Evolutionary conservation across 2,329 filamentous ascomycete genomes (phyloP).

Genomic region (Exophiala bonariae): DNA sequence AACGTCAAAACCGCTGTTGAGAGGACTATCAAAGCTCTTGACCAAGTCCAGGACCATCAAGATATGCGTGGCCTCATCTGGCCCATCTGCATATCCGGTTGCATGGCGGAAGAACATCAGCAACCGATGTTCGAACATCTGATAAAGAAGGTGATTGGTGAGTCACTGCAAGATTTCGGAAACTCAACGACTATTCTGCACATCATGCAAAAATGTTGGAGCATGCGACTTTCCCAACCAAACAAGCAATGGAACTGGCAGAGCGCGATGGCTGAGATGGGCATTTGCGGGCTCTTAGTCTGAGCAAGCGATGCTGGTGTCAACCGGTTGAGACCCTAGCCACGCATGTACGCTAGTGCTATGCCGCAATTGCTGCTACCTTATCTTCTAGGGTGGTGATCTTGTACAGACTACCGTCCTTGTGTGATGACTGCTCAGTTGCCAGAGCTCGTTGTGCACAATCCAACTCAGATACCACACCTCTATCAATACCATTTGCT

Average conservation of each 20-base stretch:
- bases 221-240: not conserved
- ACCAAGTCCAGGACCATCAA: slow-evolving; percentile 1
- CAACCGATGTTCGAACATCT: slow-evolving; percentile 12
- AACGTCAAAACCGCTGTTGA: slow-evolving; percentile 6
- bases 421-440: too few relatives aligned
- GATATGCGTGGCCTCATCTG: slow-evolving; percentile 18
- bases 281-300: slow-evolving; percentile 4
- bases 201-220: slow-evolving; percentile 3
- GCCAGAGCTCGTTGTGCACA: too few relatives aligned
- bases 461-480: too few relatives aligned
- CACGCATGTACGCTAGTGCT: too few relatives aligned
- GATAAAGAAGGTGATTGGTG: slow-evolving; percentile 1
- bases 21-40: slow-evolving; percentile 1
- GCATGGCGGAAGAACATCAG: slow-evolving; percentile 15
- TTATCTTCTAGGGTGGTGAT: not conserved
- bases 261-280: slow-evolving; percentile 2
- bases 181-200: slow-evolving; percentile 2
- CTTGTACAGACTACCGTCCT: too few relatives aligned
- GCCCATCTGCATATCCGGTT: slow-evolving; percentile 23
- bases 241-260: slow-evolving; percentile 4
- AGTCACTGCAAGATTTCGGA: slow-evolving; percentile 2
- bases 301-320: not conserved
- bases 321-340: too few relatives aligned
- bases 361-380: not conserved
- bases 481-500: too few relatives aligned